Conservation (phyloP, 2,329 filamentous ascomycete species). For the Ophiosphaerella korrae region DNA sequence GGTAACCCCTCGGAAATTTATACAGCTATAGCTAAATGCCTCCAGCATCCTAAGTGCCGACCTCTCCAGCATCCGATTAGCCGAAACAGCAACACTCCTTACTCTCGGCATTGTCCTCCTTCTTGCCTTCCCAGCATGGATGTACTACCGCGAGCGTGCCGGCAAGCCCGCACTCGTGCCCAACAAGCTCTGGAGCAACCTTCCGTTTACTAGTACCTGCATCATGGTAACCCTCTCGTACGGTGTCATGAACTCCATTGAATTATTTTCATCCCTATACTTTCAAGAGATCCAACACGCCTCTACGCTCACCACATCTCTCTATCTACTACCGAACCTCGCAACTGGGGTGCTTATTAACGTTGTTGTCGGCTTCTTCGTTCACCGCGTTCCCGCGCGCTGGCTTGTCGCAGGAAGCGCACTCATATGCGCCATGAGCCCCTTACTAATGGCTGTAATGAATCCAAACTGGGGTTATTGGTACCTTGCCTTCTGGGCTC, state of each 20-base stretch:
- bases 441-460: constrained; percentile 62
- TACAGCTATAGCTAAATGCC: constrained; percentile 8
- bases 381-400: constrained; percentile 52
- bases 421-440: constrained; percentile 52
- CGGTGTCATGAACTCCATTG: constrained; percentile 45
- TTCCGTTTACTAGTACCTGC: constrained; percentile 61
- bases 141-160: constrained; percentile 30
- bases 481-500: constrained; percentile 52
- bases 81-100: constrained; percentile 27
- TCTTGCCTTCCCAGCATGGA: constrained; percentile 36
- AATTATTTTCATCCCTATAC: constrained; percentile 50
- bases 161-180: constrained; percentile 33
- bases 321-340: constrained; percentile 52
- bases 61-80: constrained; percentile 26
- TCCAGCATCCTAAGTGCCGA: constrained; percentile 31
- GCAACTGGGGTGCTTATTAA: constrained; percentile 49
- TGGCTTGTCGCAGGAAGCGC: constrained; percentile 50
- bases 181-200: constrained; percentile 59
- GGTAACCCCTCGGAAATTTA: not conserved
- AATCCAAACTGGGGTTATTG: constrained; percentile 59
- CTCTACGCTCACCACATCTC: constrained; percentile 38
- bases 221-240: constrained; percentile 48
- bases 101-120: constrained; percentile 29
- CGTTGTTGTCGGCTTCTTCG: constrained; percentile 52
- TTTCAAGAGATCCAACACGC: constrained; percentile 50